Conservation (phyloP, 1,284 basidiomycete genomes). For the Fistulina hepatica region DNA sequence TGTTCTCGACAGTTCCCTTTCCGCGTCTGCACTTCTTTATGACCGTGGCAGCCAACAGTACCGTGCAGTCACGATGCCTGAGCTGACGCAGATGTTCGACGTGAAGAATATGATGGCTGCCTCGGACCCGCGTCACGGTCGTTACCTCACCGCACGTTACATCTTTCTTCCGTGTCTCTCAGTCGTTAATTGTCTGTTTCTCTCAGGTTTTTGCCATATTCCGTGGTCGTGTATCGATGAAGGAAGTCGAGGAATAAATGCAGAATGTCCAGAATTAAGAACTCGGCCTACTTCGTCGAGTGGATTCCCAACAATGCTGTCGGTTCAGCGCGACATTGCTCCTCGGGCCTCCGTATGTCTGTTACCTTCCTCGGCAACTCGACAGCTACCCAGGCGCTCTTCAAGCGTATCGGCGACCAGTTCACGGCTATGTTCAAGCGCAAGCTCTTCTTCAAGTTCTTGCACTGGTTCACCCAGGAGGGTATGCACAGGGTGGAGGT, state of each 20-base stretch:
- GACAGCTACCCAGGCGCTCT: constrained; percentile 93
- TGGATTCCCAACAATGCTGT: constrained; percentile 99
- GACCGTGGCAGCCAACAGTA: constrained; percentile 90
- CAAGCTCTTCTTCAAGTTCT: constrained; percentile 98
- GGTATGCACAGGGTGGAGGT: constrained; percentile 99
- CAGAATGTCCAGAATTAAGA: constrained; percentile 96
- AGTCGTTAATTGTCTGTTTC: constrained; percentile 6
- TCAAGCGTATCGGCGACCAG: constrained; percentile 95
- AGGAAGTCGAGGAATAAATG: constrained; percentile 98
- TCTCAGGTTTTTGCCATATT: constrained; percentile 86
- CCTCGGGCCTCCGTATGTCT: constrained; percentile 90
- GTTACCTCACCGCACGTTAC: constrained; percentile 74
- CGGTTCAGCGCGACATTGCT: constrained; percentile 92
- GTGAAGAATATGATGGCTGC: constrained; percentile 99
- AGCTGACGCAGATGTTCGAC: constrained; percentile 98
- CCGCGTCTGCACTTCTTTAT: constrained; percentile 99
- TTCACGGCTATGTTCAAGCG: constrained; percentile 99
- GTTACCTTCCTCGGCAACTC: constrained; percentile 98
- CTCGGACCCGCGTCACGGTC: constrained; percentile 89
- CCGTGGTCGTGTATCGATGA: constrained; percentile 98
- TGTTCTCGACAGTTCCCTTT: constrained; percentile 65
- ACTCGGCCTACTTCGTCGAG: constrained; percentile 95
- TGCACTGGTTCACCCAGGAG: constrained; percentile 98
- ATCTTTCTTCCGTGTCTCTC: not conserved
- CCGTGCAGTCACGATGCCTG: constrained; percentile 91